Conservation (phyloP, 345 rosid genomes). For the Firmiana major region DNA sequence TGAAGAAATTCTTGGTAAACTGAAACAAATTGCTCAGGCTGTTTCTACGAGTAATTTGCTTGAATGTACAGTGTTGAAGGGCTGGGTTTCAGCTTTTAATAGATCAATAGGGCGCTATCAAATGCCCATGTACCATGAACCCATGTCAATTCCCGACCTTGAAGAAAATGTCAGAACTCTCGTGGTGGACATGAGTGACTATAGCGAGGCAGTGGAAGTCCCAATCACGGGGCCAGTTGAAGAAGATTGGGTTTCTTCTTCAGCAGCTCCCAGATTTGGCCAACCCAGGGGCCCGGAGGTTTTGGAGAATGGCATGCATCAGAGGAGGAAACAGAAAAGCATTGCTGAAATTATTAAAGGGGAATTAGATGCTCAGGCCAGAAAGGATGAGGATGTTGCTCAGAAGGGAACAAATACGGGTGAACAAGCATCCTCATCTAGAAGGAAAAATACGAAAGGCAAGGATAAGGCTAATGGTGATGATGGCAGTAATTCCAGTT, state of each 20-base stretch:
- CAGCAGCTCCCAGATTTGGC: conserved; percentile 17
- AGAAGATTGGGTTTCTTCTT: conserved; percentile 37
- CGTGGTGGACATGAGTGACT: conserved; percentile 23
- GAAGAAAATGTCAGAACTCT: conserved; percentile 47
- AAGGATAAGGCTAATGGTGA: conserved; percentile 11
- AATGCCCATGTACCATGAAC: conserved; percentile 46
- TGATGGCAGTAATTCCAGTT: conserved; percentile 11
- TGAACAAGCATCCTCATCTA: conserved; percentile 16
- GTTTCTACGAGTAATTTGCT: conserved; percentile 38
- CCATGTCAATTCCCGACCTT: conserved; percentile 54
- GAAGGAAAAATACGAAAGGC: conserved; percentile 33
- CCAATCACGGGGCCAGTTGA: conserved; percentile 37
- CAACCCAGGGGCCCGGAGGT: conserved; percentile 27
- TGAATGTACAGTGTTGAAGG: conserved; percentile 47
- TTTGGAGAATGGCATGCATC: conserved; percentile 37
- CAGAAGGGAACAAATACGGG: conserved; percentile 15
- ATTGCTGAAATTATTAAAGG: conserved; percentile 72
- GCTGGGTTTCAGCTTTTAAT: conserved; percentile 68
- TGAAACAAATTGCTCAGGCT: conserved; percentile 43
- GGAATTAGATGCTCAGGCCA: conserved; percentile 25
- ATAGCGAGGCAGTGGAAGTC: conserved; percentile 25
- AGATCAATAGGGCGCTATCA: conserved; percentile 44
- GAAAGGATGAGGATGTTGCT: conserved; percentile 21
- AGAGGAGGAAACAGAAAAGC: conserved; percentile 74
- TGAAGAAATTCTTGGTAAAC: conserved; percentile 36